Conservation (phyloP, 2,329 filamentous ascomycete genomes). For the Arthrobotrys sphaeroides region DNA sequence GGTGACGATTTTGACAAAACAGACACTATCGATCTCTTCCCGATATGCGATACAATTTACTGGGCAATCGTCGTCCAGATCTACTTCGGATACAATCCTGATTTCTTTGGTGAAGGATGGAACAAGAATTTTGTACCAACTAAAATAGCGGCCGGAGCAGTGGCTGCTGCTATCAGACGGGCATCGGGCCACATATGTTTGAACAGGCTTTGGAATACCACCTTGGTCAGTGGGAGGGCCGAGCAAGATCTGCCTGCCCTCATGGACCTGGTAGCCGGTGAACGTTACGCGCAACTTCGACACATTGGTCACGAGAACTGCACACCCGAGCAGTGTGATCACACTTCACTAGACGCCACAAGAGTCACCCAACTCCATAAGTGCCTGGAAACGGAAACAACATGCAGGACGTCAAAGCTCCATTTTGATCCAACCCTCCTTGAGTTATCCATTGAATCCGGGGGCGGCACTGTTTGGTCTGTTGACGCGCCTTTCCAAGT, state of each 20-base stretch:
- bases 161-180: not conserved
- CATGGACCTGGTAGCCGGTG: not conserved
- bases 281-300: not conserved
- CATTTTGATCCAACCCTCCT: constrained; percentile 23
- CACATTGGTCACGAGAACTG: constrained; percentile 21
- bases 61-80: constrained; percentile 16
- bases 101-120: constrained; percentile 3
- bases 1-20: not conserved
- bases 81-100: not conserved
- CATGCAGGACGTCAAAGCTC: not conserved
- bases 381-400: not conserved
- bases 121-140: constrained; percentile 6
- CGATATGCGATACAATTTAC: constrained; percentile 14
- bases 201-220: constrained; percentile 26
- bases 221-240: constrained; percentile 3
- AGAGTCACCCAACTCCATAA: constrained; percentile 17
- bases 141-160: not conserved
- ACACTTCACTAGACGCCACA: constrained; percentile 15
- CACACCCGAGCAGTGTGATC: constrained; percentile 8
- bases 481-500: constrained; percentile 2
- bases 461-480: constrained; percentile 13
- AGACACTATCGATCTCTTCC: constrained; percentile 1
- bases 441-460: not conserved
- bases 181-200: constrained; percentile 7
- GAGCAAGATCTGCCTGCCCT: constrained; percentile 23